Conservation (phyloP, 163 green algal species). For the Trebouxia gelatinosa region DNA sequence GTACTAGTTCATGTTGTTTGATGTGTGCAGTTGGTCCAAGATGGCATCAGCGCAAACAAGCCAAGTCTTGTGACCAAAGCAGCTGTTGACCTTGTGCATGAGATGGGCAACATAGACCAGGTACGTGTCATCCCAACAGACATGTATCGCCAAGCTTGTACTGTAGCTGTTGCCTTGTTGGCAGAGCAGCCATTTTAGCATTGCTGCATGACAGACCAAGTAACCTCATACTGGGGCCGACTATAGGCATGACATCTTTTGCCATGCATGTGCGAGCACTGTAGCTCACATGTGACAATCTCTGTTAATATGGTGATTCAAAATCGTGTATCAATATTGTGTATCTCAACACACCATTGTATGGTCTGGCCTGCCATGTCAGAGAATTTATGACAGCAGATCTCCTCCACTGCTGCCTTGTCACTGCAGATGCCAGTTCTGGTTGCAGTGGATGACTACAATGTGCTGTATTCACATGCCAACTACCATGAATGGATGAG, state of each 20-base stretch:
- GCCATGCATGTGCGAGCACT: not conserved
- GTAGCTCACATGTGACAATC: too few relatives aligned
- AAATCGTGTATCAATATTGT: too few relatives aligned
- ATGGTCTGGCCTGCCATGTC: not conserved
- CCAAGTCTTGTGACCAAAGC: not conserved
- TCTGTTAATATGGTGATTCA: too few relatives aligned
- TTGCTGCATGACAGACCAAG: not conserved
- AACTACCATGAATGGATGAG: constrained; percentile 51
- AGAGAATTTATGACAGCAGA: not conserved
- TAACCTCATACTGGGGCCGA: not conserved
- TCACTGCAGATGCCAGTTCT: constrained; percentile 45
- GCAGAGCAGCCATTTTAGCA: not conserved
- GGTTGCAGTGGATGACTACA: constrained; percentile 79
- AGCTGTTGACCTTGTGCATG: not conserved
- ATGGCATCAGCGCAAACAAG: not conserved
- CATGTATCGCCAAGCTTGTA: not conserved
- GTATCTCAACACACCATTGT: too few relatives aligned
- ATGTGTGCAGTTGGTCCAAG: not conserved
- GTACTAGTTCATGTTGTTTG: not conserved
- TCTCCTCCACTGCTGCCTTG: not conserved
- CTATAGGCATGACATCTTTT: not conserved
- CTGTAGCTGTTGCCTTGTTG: not conserved
- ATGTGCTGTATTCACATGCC: constrained; percentile 60
- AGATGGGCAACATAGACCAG: constrained; percentile 16
- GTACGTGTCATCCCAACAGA: too few relatives aligned